A percentile compares a stretch with the other conserved stretches of the same genome.
These are phyloP conservation scores for Barnettozyma pratensis DNA, from an alignment of 805 yeast species.

Conservation along the genomic window DNA sequence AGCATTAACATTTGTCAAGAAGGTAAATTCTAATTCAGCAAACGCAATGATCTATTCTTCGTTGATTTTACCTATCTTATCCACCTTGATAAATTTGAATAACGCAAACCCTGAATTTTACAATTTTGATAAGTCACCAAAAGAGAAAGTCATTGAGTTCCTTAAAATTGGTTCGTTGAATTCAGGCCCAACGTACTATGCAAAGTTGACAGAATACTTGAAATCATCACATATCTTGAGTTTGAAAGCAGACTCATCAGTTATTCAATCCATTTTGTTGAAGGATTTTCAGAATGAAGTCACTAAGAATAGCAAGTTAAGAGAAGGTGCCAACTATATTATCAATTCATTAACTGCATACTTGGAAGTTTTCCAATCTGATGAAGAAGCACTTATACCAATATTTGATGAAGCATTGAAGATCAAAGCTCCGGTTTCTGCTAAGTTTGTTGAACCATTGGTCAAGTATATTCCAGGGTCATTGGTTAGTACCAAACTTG, in stretches of 20 bases:
- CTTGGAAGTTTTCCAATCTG: constrained; percentile 7
- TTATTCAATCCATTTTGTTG: constrained; percentile 27
- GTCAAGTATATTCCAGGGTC: constrained; percentile 15
- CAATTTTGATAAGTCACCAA: constrained; percentile 45
- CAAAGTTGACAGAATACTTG: constrained; percentile 20
- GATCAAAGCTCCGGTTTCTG: constrained; percentile 13
- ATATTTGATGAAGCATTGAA: constrained; percentile 17
- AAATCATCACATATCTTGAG: constrained; percentile 11
- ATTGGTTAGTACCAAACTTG: constrained; percentile 4
- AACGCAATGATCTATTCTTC: constrained; percentile 40
- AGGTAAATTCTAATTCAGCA: constrained; percentile 23
- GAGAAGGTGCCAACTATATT: constrained; percentile 27
- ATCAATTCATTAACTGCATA: constrained; percentile 28
- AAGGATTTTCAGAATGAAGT: constrained; percentile 24
- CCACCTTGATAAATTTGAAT: constrained; percentile 39
- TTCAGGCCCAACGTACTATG: constrained; percentile 48
- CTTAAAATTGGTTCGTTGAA: constrained; percentile 49
- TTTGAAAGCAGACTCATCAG: constrained; percentile 15
- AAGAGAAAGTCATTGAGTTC: constrained; percentile 40
- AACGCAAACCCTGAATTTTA: constrained; percentile 48
- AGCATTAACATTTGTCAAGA: constrained; percentile 27
- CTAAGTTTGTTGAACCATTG: constrained; percentile 20
- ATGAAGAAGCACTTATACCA: neutral
- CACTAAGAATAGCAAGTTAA: constrained; percentile 25
- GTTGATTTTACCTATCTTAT: constrained; percentile 43